These are phyloP conservation scores for Camellia japonica DNA, from an alignment of 148 eudicot species.

Conservation along the genomic window DNA sequence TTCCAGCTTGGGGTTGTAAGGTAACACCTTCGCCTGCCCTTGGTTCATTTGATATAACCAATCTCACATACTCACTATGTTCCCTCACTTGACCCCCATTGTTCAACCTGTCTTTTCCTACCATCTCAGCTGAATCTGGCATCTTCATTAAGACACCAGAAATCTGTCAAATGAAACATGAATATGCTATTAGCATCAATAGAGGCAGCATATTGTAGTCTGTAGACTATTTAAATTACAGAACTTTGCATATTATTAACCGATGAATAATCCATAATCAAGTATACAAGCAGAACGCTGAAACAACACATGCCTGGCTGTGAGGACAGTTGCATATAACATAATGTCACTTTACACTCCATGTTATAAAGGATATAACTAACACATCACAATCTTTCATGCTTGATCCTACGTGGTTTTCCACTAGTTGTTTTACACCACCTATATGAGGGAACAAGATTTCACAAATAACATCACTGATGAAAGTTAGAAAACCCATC, in stretches of 20 bases:
- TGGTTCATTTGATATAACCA: constrained; percentile 52
- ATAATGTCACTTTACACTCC: too few species aligned
- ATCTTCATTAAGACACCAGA: constrained; percentile 37
- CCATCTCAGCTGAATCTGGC: constrained; percentile 41
- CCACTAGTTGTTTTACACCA: too few species aligned
- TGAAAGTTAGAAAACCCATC: neutral
- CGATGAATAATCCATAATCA: too few species aligned
- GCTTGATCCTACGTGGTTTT: neutral
- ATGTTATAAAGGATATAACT: too few species aligned
- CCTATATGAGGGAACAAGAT: neutral
- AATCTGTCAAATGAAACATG: neutral
- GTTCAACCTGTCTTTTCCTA: constrained; percentile 30
- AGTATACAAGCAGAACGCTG: neutral
- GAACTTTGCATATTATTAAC: too few species aligned
- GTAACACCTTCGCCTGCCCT: constrained; percentile 37
- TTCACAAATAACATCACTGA: neutral
- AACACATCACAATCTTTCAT: too few species aligned
- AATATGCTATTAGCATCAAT: too few species aligned
- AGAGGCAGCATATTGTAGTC: too few species aligned
- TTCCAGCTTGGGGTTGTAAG: constrained; percentile 32
- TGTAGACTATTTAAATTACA: too few species aligned
- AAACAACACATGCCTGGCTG: too few species aligned
- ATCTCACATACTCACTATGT: constrained; percentile 71
- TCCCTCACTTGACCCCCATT: constrained; percentile 43
- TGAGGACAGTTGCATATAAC: too few species aligned